These are phyloP conservation scores for Limnomonas spitsbergensis DNA, from an alignment of 139 green algal species.

Conservation along the genomic window DNA sequence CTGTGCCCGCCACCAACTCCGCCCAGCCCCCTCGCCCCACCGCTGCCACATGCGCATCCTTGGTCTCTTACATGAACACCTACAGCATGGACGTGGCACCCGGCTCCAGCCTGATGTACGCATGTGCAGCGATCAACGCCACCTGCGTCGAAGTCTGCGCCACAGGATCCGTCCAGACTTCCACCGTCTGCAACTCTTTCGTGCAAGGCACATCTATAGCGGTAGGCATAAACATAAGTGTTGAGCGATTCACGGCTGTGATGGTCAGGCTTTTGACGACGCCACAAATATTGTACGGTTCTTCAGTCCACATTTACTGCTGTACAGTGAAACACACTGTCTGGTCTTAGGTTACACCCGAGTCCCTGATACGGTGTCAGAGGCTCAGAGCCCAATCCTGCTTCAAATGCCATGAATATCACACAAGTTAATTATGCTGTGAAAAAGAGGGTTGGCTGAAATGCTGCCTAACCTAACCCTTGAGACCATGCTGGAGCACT, in stretches of 20 bases:
- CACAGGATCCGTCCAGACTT: neutral
- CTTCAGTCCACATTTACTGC: too few relatives aligned
- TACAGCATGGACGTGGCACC: neutral
- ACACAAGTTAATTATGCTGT: neutral
- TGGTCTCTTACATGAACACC: neutral
- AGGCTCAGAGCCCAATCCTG: neutral
- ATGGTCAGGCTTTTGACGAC: too few relatives aligned
- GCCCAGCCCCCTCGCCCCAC: neutral
- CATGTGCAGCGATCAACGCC: neutral
- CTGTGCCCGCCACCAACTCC: neutral
- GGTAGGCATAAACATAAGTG: neutral
- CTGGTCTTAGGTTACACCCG: neutral
- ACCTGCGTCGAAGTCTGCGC: neutral
- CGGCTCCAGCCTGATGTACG: neutral
- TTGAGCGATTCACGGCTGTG: too few relatives aligned
- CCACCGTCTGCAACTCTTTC: neutral
- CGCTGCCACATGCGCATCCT: neutral
- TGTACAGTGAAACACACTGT: neutral
- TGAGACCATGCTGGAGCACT: neutral
- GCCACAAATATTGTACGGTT: too few relatives aligned
- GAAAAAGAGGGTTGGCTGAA: neutral
- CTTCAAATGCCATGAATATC: neutral
- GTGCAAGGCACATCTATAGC: neutral
- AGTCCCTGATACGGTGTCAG: neutral
- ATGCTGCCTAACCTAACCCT: neutral